Conservation (phyloP, 768 basidiomycete species). For the Amanita rubescens region DNA sequence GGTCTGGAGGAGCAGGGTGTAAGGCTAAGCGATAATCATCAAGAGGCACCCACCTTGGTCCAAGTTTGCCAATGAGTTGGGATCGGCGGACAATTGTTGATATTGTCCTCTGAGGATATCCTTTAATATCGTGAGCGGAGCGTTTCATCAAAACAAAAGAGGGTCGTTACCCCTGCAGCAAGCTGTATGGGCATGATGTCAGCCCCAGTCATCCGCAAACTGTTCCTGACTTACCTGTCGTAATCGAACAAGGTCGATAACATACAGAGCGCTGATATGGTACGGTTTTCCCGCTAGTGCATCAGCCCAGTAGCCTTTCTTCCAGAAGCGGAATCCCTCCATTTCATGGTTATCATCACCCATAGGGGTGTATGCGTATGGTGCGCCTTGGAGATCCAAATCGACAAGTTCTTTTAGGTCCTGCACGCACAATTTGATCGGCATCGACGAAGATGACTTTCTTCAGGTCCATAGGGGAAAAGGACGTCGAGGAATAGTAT, state of each 20-base stretch:
- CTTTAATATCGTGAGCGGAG: constrained; percentile 27
- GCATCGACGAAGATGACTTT: constrained; percentile 99
- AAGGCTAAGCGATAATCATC: background rate
- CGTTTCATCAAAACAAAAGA: background rate
- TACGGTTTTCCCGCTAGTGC: constrained; percentile 80
- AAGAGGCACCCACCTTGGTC: constrained; percentile 66
- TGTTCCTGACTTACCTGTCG: constrained; percentile 53
- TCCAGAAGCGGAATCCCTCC: constrained; percentile 99
- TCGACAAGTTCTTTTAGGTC: constrained; percentile 93
- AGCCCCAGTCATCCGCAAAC: background rate
- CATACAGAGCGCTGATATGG: constrained; percentile 96
- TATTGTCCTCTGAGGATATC: constrained; percentile 89
- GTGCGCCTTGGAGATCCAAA: constrained; percentile 84
- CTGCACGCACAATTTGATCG: constrained; percentile 95
- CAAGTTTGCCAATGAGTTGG: constrained; percentile 87
- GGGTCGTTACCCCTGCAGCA: constrained; percentile 40
- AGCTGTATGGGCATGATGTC: constrained; percentile 24
- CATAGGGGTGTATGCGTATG: constrained; percentile 97
- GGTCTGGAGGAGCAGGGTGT: constrained; percentile 46
- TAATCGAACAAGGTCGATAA: constrained; percentile 93
- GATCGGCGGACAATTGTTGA: constrained; percentile 90
- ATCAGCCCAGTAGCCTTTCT: constrained; percentile 92
- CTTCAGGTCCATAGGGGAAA: constrained; percentile 98
- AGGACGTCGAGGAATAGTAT: constrained; percentile 98
- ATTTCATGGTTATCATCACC: constrained; percentile 91